A percentile compares a stretch with the other conserved stretches of the same genome.
Evolutionary conservation across 106 monocot genomes (phyloP).

Genomic region (Dendrobium huoshanense): DNA sequence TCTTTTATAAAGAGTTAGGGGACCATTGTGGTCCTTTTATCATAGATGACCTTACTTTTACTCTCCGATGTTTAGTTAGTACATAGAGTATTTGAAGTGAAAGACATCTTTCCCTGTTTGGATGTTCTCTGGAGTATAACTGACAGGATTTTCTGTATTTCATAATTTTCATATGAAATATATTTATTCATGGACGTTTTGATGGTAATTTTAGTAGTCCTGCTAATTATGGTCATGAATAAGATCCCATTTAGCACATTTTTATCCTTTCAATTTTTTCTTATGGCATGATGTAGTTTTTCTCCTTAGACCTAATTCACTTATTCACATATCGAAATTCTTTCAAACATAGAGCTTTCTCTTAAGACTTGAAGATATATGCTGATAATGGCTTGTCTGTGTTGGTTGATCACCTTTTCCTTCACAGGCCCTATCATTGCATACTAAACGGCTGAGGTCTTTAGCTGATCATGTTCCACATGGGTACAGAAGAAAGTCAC

Average conservation of each 20-base stretch:
- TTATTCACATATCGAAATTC: background rate
- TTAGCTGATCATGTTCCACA: constrained; percentile 94
- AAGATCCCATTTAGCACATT: background rate
- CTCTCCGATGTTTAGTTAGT: too few species aligned
- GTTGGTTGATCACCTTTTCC: background rate
- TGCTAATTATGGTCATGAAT: background rate
- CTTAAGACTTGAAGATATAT: background rate
- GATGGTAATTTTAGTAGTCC: background rate
- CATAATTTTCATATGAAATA: too few species aligned
- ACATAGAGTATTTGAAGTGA: too few species aligned
- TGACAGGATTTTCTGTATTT: too few species aligned
- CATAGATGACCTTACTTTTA: too few species aligned
- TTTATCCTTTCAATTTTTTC: background rate
- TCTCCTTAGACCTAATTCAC: background rate
- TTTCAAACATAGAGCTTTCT: background rate
- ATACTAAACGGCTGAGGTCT: constrained; percentile 62
- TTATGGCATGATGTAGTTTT: background rate
- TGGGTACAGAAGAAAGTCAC: constrained; percentile 83
- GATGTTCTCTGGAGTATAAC: too few species aligned
- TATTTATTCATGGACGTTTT: background rate
- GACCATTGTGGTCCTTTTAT: too few species aligned
- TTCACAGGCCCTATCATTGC: constrained; percentile 75
- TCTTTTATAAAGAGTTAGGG: too few species aligned
- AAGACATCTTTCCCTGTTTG: too few species aligned
- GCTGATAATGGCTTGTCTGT: background rate